These are phyloP conservation scores for Pythium scleroteichum DNA, from an alignment of 352 stramenopile genomes.

Conservation along the genomic window DNA sequence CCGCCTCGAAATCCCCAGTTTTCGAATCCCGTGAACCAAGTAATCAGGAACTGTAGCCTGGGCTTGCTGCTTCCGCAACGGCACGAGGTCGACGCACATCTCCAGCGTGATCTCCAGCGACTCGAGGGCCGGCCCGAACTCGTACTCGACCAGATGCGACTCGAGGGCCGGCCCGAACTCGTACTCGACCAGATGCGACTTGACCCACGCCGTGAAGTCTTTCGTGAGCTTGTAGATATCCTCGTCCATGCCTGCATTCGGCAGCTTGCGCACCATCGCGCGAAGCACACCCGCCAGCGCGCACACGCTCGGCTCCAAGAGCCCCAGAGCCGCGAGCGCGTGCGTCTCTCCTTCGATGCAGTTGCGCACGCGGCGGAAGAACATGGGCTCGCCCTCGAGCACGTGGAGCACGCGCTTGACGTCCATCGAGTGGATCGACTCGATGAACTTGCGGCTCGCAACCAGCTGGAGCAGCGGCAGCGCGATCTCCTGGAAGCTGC, in stretches of 20 bases:
- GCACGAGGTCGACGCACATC: slow-evolving; percentile 28
- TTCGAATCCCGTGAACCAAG: slow-evolving; percentile 1
- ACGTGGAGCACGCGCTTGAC: slow-evolving; percentile 21
- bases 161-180: neutral
- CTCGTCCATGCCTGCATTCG: slow-evolving; percentile 13
- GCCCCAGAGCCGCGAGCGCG: neutral
- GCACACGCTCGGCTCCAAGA: slow-evolving; percentile 2
- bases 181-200: slow-evolving; percentile 5
- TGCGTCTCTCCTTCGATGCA: slow-evolving; percentile 9
- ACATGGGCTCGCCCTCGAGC: slow-evolving; percentile 22
- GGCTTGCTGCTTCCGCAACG: slow-evolving; percentile 1
- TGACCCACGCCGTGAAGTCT: slow-evolving; percentile 6
- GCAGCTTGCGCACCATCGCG: slow-evolving; percentile 18
- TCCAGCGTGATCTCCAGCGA: slow-evolving; percentile 15
- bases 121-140: neutral
- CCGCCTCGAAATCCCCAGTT: neutral
- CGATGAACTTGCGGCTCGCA: slow-evolving; percentile 43
- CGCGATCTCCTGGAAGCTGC: slow-evolving; percentile 16
- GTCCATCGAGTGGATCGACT: slow-evolving; percentile 34
- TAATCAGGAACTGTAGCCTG: slow-evolving; percentile 2
- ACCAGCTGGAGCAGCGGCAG: slow-evolving; percentile 41
- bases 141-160: slow-evolving; percentile 4
- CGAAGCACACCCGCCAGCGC: slow-evolving; percentile 9
- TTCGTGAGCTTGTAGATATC: slow-evolving; percentile 17
- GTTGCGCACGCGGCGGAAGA: slow-evolving; percentile 15